Evolutionary conservation across 1,284 basidiomycete genomes (phyloP).

Genomic region (Malassezia globosa): DNA sequence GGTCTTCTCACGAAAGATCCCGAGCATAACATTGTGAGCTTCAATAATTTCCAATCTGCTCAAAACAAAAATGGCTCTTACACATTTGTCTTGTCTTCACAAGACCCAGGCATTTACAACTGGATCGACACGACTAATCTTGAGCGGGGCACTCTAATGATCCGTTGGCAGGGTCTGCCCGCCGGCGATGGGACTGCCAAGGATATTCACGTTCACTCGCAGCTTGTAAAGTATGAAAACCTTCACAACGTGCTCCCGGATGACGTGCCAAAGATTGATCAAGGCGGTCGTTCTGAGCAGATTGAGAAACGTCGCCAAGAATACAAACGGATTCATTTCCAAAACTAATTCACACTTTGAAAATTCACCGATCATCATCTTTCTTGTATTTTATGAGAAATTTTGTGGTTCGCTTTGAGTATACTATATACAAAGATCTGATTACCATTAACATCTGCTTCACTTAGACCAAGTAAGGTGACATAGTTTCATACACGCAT

Average conservation of each 20-base stretch:
- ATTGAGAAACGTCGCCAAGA: conserved; percentile 1
- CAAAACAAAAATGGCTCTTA: conserved; percentile 15
- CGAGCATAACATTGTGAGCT: conserved; percentile 9
- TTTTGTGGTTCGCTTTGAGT: too few species aligned
- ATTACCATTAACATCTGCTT: too few species aligned
- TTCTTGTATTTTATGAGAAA: too few species aligned
- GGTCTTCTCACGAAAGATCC: conserved; percentile 11
- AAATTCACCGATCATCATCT: too few species aligned
- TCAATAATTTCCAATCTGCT: conserved; percentile 13
- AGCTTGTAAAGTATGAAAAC: conserved; percentile 1
- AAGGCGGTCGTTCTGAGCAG: conserved; percentile 3
- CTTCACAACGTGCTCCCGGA: conserved; percentile 4
- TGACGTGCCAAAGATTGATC: neutral
- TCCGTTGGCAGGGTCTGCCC: conserved; percentile 16
- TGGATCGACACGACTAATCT: conserved; percentile 11
- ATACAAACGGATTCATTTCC: conserved; percentile 12
- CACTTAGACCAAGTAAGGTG: too few species aligned
- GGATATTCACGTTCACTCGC: neutral
- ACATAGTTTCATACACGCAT: too few species aligned
- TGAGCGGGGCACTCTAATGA: conserved; percentile 11
- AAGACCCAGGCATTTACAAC: conserved; percentile 12
- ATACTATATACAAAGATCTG: too few species aligned
- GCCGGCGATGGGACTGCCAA: conserved; percentile 2
- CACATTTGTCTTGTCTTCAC: conserved; percentile 12
- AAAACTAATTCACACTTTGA: too few species aligned